Base-by-base conservation (phyloP, 2,329 filamentous ascomycete genomes). In the Claviceps sp. region DNA sequence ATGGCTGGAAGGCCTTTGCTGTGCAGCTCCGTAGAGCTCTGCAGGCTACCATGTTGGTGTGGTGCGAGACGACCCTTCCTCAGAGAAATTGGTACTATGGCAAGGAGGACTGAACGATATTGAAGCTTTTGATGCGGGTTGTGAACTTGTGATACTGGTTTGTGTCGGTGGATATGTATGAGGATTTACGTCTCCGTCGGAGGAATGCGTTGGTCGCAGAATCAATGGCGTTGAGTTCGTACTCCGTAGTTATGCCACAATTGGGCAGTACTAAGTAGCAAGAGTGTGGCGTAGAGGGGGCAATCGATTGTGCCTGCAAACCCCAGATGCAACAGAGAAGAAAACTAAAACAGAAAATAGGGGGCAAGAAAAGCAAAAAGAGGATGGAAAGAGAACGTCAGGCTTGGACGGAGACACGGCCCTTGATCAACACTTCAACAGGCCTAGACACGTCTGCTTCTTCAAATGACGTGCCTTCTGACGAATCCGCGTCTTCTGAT, bases 1-100 rank as follows among this genome's bases (percentile, higher is more conserved):
- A 56, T 37, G 54, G 48, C 11, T 58, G 57, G 8, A 62, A 34
- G 14, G 61, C 55, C 48, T 59, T 56, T 37, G 61, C 55, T 18
- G 58, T 55, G 49, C 64, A 59, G 55, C 58, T 56, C 55, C 62
- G 57, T 40, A 67, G 55, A 54, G 62, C 59, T 58, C 61, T 58
- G 52, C 61, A 60, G 5, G 62, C 60, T 48, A 57, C 60, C 65
- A 67, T 66, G 52, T 47, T 47, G 50, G 13, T 44, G 42, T 34
- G 22, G 8, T 3, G 13, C 20, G 38, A 18, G 14, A 34, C 6
- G 3, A 11, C 13, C 5, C 5, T 30, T 44, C 4, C 18, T 9
- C 16, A 13, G 2, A 13, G 5, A 16, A 16, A 37, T 2, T 40
- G 1, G 38, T 42, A 24, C 16, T 26, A 20, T 20, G 14, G 1